Evolutionary conservation across 1,284 basidiomycete genomes (phyloP).

Genomic region (Rhodotorula sp.): DNA sequence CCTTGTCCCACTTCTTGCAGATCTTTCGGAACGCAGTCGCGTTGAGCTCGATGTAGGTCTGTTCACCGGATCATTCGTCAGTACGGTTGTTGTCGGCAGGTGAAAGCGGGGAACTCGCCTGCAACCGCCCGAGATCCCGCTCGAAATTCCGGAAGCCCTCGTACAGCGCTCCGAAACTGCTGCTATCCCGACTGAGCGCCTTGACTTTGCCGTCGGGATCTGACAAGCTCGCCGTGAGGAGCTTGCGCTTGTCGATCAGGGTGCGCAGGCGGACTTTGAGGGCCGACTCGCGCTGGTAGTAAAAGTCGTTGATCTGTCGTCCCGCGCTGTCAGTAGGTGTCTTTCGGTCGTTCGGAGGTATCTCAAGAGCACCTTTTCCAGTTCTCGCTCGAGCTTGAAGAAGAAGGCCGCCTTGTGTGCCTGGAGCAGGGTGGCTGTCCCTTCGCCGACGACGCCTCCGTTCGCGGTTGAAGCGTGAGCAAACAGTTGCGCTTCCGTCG

Average conservation of each 20-base stretch:
- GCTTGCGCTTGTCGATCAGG: conserved; percentile 85
- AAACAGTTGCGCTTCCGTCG: conserved; percentile 38
- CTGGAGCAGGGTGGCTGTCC: conserved; percentile 59
- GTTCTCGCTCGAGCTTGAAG: conserved; percentile 95
- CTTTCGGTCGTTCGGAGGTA: accelerated
- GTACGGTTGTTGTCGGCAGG: no score
- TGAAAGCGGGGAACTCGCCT: conserved; percentile 58
- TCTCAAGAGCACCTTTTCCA: conserved; percentile 75
- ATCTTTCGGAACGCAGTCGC: conserved; percentile 98
- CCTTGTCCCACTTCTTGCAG: conserved; percentile 94
- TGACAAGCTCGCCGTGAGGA: conserved; percentile 49
- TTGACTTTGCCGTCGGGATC: conserved; percentile 51
- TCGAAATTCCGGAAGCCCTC: conserved; percentile 96
- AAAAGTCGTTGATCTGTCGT: conserved; percentile 96
- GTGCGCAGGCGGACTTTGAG: conserved; percentile 88
- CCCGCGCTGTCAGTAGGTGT: neutral
- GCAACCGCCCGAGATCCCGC: conserved; percentile 92
- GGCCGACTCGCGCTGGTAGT: conserved; percentile 96
- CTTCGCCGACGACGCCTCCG: conserved; percentile 26
- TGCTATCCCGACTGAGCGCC: conserved; percentile 58
- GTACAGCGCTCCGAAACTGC: conserved; percentile 55
- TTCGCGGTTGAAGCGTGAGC: conserved; percentile 32
- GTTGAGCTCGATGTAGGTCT: conserved; percentile 98
- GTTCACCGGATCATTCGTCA: no score
- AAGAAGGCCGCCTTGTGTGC: conserved; percentile 98